These are phyloP conservation scores for Venturia carpophila DNA, from an alignment of 2,329 filamentous ascomycete species.

Conservation along the genomic window DNA sequence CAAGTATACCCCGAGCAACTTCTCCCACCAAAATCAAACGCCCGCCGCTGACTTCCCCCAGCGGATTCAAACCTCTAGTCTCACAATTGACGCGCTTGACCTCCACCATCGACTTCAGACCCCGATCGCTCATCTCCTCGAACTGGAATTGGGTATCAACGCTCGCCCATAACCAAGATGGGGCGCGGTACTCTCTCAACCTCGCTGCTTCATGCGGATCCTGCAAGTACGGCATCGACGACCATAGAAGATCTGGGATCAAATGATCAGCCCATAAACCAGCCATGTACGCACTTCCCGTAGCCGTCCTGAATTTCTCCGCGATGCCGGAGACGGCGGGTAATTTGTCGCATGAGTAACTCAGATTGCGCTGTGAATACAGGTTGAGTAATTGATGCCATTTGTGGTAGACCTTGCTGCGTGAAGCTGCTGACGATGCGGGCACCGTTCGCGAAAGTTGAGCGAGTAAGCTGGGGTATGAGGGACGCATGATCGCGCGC, in stretches of 20 bases:
- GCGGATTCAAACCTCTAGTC: neutral
- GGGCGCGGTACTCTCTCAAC: conserved; percentile 11
- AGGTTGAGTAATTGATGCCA: conserved; percentile 11
- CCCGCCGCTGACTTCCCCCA: conserved; percentile 2
- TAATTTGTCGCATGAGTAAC: conserved; percentile 7
- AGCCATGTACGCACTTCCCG: conserved; percentile 6
- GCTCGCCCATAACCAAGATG: conserved; percentile 10
- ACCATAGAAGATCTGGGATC: conserved; percentile 10
- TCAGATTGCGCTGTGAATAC: conserved; percentile 12
- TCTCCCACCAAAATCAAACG: neutral
- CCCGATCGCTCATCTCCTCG: conserved; percentile 1
- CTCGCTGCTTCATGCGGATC: neutral
- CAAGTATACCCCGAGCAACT: neutral
- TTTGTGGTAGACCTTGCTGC: neutral
- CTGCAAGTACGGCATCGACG: conserved; percentile 2
- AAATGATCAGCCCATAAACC: conserved; percentile 13
- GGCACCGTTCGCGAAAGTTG: neutral
- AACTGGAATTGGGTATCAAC: conserved; percentile 11
- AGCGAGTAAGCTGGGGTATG: neutral
- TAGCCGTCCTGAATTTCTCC: neutral
- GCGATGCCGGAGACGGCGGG: conserved; percentile 17
- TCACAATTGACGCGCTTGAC: neutral
- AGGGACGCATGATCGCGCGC: neutral
- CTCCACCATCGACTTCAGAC: neutral
- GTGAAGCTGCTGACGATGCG: neutral